phyloP scores from a whole-genome alignment of 371 early-diverging fungal genomes.

The Mortierella sp. region DNA sequence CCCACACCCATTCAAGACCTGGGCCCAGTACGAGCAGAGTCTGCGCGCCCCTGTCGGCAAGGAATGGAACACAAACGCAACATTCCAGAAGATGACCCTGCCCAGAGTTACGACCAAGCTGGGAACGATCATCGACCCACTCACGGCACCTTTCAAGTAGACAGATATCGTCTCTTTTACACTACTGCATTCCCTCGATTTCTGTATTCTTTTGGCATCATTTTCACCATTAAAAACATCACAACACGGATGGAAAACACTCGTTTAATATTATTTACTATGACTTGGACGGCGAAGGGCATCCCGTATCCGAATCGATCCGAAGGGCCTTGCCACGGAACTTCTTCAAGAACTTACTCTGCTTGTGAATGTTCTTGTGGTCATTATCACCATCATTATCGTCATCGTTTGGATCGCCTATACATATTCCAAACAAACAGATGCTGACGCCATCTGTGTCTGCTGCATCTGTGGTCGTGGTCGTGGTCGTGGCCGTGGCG shows the following conservation, averaged over 20 bases:
- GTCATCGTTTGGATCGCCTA: constrained; percentile 6
- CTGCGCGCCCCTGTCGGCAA: constrained; percentile 89
- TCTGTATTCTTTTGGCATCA: background rate
- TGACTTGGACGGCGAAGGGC: constrained; percentile 11
- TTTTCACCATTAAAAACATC: background rate
- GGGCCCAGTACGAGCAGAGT: constrained; percentile 90
- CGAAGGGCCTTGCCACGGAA: constrained; percentile 27
- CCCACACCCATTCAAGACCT: constrained; percentile 88
- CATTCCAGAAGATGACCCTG: constrained; percentile 77
- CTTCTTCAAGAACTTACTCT: constrained; percentile 18
- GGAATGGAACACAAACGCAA: constrained; percentile 92
- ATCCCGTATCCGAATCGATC: constrained; percentile 17
- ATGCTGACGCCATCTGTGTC: background rate
- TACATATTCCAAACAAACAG: constrained; percentile 10
- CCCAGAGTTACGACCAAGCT: constrained; percentile 88
- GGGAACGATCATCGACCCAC: constrained; percentile 91
- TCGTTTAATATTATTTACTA: background rate
- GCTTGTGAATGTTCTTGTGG: constrained; percentile 8
- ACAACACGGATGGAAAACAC: too few species aligned
- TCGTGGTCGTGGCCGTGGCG: too few species aligned
- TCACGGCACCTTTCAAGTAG: constrained; percentile 71
- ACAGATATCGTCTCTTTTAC: too few species aligned
- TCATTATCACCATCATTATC: background rate
- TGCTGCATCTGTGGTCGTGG: background rate
- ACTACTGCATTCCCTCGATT: too few species aligned